Conservation (phyloP, 768 basidiomycete genomes). For the Agaricus bisporus region DNA sequence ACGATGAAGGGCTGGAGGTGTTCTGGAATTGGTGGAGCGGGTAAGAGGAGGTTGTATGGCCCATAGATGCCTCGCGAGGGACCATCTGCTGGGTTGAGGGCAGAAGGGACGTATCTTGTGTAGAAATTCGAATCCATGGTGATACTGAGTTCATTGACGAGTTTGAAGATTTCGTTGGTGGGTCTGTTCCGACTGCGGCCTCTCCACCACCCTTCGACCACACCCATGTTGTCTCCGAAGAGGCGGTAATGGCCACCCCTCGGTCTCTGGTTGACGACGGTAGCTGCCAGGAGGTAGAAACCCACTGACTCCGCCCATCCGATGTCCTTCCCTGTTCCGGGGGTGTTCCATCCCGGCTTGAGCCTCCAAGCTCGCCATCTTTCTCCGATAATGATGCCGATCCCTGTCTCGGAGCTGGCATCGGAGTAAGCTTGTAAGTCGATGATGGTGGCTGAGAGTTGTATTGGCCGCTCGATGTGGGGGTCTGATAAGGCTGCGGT, state of each 20-base stretch:
- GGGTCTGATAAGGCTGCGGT: conserved; percentile 3
- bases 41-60: conserved; percentile 19
- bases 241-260: conserved; percentile 12
- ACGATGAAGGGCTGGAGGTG: conserved; percentile 18
- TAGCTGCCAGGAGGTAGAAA: conserved; percentile 28
- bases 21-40: conserved; percentile 22
- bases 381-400: too few relatives aligned
- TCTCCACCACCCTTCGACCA: conserved; percentile 30
- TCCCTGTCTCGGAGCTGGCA: too few relatives aligned
- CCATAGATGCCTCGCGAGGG: conserved; percentile 31
- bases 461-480: conserved; percentile 14
- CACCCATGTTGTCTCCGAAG: conserved; percentile 28
- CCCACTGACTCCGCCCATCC: conserved; percentile 38
- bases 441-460: too few relatives aligned
- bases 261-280: neutral
- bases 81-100: conserved; percentile 29
- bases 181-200: conserved; percentile 23
- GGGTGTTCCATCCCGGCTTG: conserved; percentile 16
- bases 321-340: conserved; percentile 24
- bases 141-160: neutral
- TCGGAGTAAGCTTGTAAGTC: too few relatives aligned
- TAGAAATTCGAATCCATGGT: conserved; percentile 11
- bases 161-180: conserved; percentile 23
- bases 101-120: conserved; percentile 27
- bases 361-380: conserved; percentile 28